Conservation (phyloP, 2,329 filamentous ascomycete species). For the Aspergillus pseudonomiae region DNA sequence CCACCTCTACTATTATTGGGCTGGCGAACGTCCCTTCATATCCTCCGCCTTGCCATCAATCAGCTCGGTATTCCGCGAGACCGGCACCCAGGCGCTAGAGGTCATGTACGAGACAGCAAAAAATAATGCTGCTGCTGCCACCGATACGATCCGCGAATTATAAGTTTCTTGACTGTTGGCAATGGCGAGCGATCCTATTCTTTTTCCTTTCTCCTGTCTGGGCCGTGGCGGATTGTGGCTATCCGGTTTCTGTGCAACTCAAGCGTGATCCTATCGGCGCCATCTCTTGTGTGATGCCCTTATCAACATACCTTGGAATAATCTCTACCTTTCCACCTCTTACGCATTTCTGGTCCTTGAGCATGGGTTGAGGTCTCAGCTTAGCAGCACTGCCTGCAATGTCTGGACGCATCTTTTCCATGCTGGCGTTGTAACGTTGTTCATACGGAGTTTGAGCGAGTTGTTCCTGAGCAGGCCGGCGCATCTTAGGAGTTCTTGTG, state of each 20-base stretch:
- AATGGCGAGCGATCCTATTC: not conserved
- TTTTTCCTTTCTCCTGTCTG: not conserved
- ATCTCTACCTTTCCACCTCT: not conserved
- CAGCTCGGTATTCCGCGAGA: slow-evolving; percentile 37
- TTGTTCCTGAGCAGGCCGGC: slow-evolving; percentile 22
- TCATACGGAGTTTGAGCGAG: slow-evolving; percentile 19
- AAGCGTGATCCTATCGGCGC: not conserved
- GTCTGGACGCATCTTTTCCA: not conserved
- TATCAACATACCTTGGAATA: slow-evolving; percentile 1
- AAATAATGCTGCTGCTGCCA: slow-evolving; percentile 44
- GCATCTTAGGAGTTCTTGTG: slow-evolving; percentile 31
- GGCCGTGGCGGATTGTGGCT: not conserved
- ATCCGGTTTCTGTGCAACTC: not conserved
- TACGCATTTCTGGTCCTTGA: not conserved
- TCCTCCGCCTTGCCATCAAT: slow-evolving; percentile 35
- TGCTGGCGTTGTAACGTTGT: slow-evolving; percentile 12
- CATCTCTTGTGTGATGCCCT: not conserved
- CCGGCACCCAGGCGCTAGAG: slow-evolving; percentile 39
- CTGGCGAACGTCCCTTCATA: slow-evolving; percentile 65
- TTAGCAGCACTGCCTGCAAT: not conserved
- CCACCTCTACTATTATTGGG: slow-evolving; percentile 93
- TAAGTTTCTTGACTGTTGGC: slow-evolving; percentile 20
- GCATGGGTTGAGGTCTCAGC: not conserved
- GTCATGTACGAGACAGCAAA: slow-evolving; percentile 54
- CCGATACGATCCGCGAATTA: slow-evolving; percentile 36